These are phyloP conservation scores for Solanum tarijense DNA, from an alignment of 257 asterid genomes.

Conservation along the genomic window DNA sequence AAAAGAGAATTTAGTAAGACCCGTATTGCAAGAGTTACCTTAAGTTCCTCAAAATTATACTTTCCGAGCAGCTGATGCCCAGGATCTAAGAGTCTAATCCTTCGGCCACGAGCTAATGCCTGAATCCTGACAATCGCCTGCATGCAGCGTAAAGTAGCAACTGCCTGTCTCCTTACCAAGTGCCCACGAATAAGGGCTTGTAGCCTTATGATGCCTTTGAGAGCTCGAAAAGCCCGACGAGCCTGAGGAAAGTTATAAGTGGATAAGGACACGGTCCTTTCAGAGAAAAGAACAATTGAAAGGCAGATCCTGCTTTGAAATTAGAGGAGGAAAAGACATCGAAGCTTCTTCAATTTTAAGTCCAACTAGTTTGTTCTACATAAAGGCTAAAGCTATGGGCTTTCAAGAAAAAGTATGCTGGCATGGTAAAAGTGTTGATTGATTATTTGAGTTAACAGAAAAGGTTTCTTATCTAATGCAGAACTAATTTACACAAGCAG, in stretches of 20 bases:
- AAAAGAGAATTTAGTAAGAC: not conserved
- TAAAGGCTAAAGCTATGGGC: not conserved
- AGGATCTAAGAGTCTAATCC: constrained; percentile 11
- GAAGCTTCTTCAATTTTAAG: not conserved
- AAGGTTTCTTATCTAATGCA: not conserved
- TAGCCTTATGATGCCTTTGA: constrained; percentile 36
- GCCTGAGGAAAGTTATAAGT: constrained; percentile 16
- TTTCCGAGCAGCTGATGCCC: not conserved
- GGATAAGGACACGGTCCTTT: not conserved
- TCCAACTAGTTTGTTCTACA: not conserved
- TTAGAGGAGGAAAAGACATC: not conserved
- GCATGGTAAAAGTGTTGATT: not conserved
- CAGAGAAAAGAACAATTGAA: not conserved
- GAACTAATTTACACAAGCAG: not conserved
- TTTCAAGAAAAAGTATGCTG: not conserved
- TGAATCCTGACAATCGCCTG: constrained; percentile 41
- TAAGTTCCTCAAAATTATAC: constrained; percentile 3
- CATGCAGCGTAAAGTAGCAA: constrained; percentile 31
- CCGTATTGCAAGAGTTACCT: constrained; percentile 7
- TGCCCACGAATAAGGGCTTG: constrained; percentile 41
- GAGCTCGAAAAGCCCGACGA: constrained; percentile 27
- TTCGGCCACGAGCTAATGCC: constrained; percentile 34
- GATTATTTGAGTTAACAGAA: not conserved
- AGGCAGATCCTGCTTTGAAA: not conserved
- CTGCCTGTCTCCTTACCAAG: constrained; percentile 50